Evolutionary conservation across 192 early-diverging fungal genomes (phyloP).

Genomic region (Rhizophagus clarus): DNA sequence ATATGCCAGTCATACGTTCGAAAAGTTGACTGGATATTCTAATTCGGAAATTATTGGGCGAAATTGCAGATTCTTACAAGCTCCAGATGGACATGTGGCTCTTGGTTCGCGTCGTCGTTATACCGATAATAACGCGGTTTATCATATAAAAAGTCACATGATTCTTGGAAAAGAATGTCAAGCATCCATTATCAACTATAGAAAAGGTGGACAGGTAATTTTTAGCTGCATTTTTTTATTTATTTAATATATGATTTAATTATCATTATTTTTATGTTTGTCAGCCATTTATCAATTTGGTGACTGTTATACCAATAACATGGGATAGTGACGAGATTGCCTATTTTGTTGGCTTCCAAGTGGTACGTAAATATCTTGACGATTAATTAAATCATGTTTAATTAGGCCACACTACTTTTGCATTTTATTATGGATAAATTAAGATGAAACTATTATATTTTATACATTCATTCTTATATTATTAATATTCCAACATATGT

Average conservation of each 20-base stretch:
- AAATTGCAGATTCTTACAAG: slow-evolving; percentile 56
- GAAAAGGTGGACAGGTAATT: slow-evolving; percentile 62
- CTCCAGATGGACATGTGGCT: slow-evolving; percentile 55
- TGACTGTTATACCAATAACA: slow-evolving; percentile 64
- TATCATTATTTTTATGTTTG: neutral
- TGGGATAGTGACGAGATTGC: slow-evolving; percentile 54
- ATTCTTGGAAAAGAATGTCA: slow-evolving; percentile 61
- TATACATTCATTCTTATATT: no score
- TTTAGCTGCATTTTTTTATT: neutral
- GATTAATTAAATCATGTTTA: neutral
- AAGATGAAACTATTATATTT: no score
- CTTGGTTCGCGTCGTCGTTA: slow-evolving; percentile 52
- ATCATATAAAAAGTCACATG: slow-evolving; percentile 54
- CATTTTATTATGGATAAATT: no score
- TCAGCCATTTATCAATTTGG: slow-evolving; percentile 67
- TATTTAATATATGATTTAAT: neutral
- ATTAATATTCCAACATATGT: no score
- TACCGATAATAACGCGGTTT: slow-evolving; percentile 59
- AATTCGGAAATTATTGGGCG: slow-evolving; percentile 47
- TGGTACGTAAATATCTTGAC: slow-evolving; percentile 29
- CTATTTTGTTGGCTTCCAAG: slow-evolving; percentile 69
- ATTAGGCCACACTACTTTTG: neutral
- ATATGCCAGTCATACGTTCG: slow-evolving; percentile 67
- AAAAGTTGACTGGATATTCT: slow-evolving; percentile 59
- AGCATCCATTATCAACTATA: slow-evolving; percentile 68